Evolutionary conservation across 73 alveolate genomes (phyloP).

Genomic region (Paramecium pentaurelia): DNA sequence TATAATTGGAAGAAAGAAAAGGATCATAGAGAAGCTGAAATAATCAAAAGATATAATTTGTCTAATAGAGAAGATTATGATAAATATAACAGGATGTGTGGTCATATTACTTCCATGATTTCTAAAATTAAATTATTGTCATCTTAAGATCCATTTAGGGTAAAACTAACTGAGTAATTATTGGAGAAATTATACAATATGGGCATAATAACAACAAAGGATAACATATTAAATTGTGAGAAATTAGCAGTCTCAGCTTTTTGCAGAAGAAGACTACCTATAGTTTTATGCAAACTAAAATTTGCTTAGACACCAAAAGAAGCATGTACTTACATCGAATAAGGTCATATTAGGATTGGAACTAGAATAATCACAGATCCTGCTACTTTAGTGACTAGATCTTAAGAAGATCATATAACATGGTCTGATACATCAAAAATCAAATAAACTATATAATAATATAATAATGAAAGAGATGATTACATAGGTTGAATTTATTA

Average conservation of each 20-base stretch:
- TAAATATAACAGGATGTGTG: conserved; percentile 92
- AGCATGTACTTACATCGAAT: conserved; percentile 81
- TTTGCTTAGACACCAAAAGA: conserved; percentile 88
- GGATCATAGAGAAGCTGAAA: conserved; percentile 86
- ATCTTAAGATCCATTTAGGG: conserved; percentile 90
- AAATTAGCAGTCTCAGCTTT: conserved; percentile 93
- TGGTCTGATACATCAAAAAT: conserved; percentile 93
- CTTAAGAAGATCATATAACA: conserved; percentile 96
- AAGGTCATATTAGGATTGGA: conserved; percentile 96
- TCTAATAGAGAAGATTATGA: conserved; percentile 97
- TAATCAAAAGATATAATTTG: conserved; percentile 91
- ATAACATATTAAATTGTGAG: conserved; percentile 80
- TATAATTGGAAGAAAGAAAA: conserved; percentile 95
- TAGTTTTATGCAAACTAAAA: conserved; percentile 88
- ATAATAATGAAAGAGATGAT: conserved; percentile 93
- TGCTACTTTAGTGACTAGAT: conserved; percentile 95
- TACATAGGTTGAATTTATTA: conserved; percentile 65
- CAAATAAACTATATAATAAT: conserved; percentile 87
- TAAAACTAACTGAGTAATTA: conserved; percentile 92
- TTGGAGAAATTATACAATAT: conserved; percentile 86
- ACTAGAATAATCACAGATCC: conserved; percentile 98
- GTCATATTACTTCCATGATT: conserved; percentile 84
- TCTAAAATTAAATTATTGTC: conserved; percentile 86
- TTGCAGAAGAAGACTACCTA: conserved; percentile 97
- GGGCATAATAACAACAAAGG: conserved; percentile 87